Base-by-base conservation (phyloP, 179 eudicot genomes). In the Heliamphora pulchella region DNA sequence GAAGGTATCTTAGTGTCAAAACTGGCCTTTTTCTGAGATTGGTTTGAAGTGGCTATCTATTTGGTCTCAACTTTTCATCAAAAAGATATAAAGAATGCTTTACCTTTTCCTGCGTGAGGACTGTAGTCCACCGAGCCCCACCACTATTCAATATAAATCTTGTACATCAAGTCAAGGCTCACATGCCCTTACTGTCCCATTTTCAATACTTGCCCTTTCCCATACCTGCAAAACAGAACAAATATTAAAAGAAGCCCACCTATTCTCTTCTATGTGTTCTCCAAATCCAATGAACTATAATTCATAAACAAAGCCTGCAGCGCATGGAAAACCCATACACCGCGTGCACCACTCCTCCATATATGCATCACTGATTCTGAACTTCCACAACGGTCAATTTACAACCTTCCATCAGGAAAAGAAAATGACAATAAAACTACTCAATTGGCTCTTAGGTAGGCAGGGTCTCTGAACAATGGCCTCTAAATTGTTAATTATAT, bases 221-320 rank as follows among this genome's bases (percentile, higher is more conserved):
- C 64, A 59, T n/a, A n/a, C n/a, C n/a, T n/a, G n/a, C n/a, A n/a
- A n/a, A n/a, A n/a, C n/a, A n/a, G n/a, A n/a, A n/a, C n/a, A n/a
- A n/a, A n/a, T n/a, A n/a, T n/a, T n/a, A n/a, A n/a, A n/a, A n/a
- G n/a, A n/a, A n/a, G n/a, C 17, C 62, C 62, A 58, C 62, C 18
- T 14, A 3, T 15, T 58, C 15, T 51, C 2, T 58, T 58, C 13
- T 58, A 9, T 58, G 55, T 53, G 4, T 14, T 58, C 3, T 58
- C 62, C 13, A 11, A 58, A 62, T 4, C n/a, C n/a, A n/a, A n/a
- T n/a, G n/a, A n/a, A n/a, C n/a, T n/a, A n/a, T n/a, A n/a, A n/a
- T n/a, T n/a, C n/a, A n/a, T n/a, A n/a, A n/a, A 61, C 65, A 61
- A 61, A 61, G 65, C 20, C 65, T 61, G 65, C 65, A n/a, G 65